These are phyloP conservation scores for Daldinia sp. DNA, from an alignment of 2,329 filamentous ascomycete species.

Conservation along the genomic window DNA sequence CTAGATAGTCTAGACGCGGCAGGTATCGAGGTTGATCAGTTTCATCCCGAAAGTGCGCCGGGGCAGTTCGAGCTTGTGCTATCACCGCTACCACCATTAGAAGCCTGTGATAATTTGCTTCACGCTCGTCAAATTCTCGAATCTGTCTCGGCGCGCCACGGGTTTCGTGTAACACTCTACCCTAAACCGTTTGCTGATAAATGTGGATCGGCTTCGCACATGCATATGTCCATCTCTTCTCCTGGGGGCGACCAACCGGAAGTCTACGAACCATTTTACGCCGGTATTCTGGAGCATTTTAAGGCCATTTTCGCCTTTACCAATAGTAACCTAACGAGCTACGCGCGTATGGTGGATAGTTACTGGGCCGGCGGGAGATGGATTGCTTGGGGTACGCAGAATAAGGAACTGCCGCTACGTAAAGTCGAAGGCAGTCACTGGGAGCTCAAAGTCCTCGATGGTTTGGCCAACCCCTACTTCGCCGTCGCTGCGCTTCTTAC, in stretches of 20 bases:
- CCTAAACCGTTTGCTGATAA: slow-evolving; percentile 69
- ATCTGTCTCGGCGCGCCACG: slow-evolving; percentile 67
- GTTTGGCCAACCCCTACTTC: slow-evolving; percentile 80
- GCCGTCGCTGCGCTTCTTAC: slow-evolving; percentile 68
- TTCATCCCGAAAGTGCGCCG: slow-evolving; percentile 76
- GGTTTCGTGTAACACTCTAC: slow-evolving; percentile 74
- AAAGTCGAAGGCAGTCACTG: slow-evolving; percentile 73
- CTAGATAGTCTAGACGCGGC: slow-evolving; percentile 65
- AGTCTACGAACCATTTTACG: slow-evolving; percentile 73
- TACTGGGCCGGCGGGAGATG: slow-evolving; percentile 80
- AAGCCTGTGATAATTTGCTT: slow-evolving; percentile 75
- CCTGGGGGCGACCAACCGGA: slow-evolving; percentile 49
- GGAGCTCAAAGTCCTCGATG: slow-evolving; percentile 83
- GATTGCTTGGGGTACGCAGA: slow-evolving; percentile 83
- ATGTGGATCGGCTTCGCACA: slow-evolving; percentile 73
- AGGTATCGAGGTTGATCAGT: slow-evolving; percentile 73
- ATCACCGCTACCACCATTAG: slow-evolving; percentile 66
- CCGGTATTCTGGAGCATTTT: slow-evolving; percentile 73
- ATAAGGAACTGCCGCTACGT: slow-evolving; percentile 77
- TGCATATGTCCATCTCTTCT: slow-evolving; percentile 72
- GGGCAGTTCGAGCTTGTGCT: slow-evolving; percentile 84
- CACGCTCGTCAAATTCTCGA: slow-evolving; percentile 75
- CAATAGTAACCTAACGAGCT: slow-evolving; percentile 71
- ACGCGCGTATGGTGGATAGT: slow-evolving; percentile 73
- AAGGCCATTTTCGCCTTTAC: slow-evolving; percentile 73